phyloP scores from a whole-genome alignment of 257 asterid species.

The Solanum sitiens region DNA sequence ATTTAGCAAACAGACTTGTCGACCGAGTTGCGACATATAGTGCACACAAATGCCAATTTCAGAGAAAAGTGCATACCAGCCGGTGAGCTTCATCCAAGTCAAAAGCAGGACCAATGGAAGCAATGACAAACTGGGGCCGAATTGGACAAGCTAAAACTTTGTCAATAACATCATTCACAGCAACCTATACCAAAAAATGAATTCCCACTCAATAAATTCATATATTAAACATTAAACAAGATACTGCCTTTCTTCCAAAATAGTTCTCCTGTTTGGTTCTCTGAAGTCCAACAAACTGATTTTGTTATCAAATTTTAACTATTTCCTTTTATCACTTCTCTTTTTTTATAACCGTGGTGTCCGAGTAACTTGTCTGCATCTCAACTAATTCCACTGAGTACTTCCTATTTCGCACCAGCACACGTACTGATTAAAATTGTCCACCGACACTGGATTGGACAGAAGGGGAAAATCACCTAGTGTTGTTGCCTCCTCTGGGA shows the following conservation, averaged over 20 bases:
- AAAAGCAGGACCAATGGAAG: conserved; percentile 45
- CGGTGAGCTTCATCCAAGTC: conserved; percentile 30
- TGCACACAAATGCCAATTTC: not conserved
- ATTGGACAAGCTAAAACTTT: conserved; percentile 63
- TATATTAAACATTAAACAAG: not conserved
- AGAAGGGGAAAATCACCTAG: not conserved
- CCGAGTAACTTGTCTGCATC: not conserved
- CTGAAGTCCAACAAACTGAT: not conserved
- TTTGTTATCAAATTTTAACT: not conserved
- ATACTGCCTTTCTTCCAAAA: not conserved
- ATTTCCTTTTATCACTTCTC: not conserved
- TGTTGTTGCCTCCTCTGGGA: not conserved
- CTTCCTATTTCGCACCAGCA: not conserved
- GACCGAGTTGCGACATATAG: not conserved
- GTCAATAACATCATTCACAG: conserved; percentile 64
- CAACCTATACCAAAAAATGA: conserved; percentile 29
- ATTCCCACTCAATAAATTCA: not conserved
- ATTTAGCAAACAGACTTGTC: not conserved
- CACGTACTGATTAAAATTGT: not conserved
- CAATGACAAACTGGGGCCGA: conserved; percentile 87
- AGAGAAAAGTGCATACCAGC: conserved; percentile 25
- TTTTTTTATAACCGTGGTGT: not conserved
- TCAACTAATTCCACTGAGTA: not conserved
- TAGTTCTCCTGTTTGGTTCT: not conserved
- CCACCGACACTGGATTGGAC: not conserved